These are phyloP conservation scores for Aschersonia sp. DNA, from an alignment of 2,329 filamentous ascomycete species.

Conservation along the genomic window DNA sequence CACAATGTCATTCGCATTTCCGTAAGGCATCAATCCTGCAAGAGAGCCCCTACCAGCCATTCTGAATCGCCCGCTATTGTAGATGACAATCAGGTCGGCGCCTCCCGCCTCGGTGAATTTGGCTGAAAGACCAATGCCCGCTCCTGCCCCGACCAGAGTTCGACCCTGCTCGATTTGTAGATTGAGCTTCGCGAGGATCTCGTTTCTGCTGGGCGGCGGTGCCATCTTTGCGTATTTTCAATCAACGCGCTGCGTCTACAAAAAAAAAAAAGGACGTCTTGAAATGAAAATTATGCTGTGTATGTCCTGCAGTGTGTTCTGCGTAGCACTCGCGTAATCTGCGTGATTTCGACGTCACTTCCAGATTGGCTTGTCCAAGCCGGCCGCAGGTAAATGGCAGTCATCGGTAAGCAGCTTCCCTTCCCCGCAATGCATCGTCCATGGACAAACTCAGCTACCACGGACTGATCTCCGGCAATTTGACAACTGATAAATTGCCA, in stretches of 20 bases:
- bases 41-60: constrained; percentile 60
- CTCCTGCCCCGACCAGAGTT: constrained; percentile 54
- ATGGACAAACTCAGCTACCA: too few species aligned
- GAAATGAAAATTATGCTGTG: too few species aligned
- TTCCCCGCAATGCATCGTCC: too few species aligned
- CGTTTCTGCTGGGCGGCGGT: constrained; percentile 38
- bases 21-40: constrained; percentile 57
- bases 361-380: too few species aligned
- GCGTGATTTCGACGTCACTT: too few species aligned
- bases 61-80: constrained; percentile 58
- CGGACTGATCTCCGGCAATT: too few species aligned
- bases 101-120: constrained; percentile 57
- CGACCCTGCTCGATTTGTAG: constrained; percentile 37
- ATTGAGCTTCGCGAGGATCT: constrained; percentile 40
- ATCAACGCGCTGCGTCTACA: neutral
- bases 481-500: too few species aligned
- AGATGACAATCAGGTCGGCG: constrained; percentile 56
- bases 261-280: too few species aligned
- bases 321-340: too few species aligned
- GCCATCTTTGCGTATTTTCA: constrained; percentile 24
- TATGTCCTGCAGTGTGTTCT: too few species aligned
- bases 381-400: too few species aligned
- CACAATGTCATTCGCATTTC: constrained; percentile 56
- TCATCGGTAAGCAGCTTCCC: too few species aligned
- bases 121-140: constrained; percentile 55